These are phyloP conservation scores for Boletus reticulatus DNA, from an alignment of 768 basidiomycete species.

Conservation along the genomic window DNA sequence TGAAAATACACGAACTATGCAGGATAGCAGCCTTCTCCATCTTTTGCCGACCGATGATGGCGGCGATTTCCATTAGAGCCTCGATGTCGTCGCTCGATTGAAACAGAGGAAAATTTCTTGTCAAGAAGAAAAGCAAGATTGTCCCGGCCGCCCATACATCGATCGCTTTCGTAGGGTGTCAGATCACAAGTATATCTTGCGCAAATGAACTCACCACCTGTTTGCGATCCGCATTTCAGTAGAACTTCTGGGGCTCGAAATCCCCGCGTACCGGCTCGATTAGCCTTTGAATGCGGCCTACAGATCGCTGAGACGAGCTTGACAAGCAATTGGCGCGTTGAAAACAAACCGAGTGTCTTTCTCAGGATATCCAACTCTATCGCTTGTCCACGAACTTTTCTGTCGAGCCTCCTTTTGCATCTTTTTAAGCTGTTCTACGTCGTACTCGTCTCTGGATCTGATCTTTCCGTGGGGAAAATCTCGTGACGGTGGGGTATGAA, in stretches of 20 bases:
- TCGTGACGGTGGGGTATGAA: conserved; percentile 68
- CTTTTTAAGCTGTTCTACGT: conserved; percentile 49
- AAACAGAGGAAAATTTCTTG: conserved; percentile 90
- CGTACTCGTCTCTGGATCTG: conserved; percentile 41
- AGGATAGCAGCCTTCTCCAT: conserved; percentile 86
- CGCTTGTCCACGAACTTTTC: conserved; percentile 52
- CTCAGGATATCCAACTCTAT: conserved; percentile 74
- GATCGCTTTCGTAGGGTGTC: conserved; percentile 58
- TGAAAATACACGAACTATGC: conserved; percentile 63
- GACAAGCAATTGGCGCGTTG: neutral
- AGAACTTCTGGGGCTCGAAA: conserved; percentile 97
- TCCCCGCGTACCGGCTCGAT: conserved; percentile 94
- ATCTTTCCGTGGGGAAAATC: conserved; percentile 70
- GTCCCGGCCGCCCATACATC: conserved; percentile 96
- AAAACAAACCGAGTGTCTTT: conserved; percentile 64
- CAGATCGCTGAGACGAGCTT: neutral
- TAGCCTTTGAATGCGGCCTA: conserved; percentile 86
- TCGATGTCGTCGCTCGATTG: conserved; percentile 93
- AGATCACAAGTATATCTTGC: conserved; percentile 1
- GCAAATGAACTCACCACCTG: conserved; percentile 63
- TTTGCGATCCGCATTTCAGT: conserved; percentile 91
- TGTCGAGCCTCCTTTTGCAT: conserved; percentile 60
- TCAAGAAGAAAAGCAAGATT: conserved; percentile 90
- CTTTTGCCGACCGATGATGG: conserved; percentile 75
- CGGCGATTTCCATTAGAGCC: conserved; percentile 91